Conservation (phyloP, 164 flowering plant species). For the Echeveria elegans region DNA sequence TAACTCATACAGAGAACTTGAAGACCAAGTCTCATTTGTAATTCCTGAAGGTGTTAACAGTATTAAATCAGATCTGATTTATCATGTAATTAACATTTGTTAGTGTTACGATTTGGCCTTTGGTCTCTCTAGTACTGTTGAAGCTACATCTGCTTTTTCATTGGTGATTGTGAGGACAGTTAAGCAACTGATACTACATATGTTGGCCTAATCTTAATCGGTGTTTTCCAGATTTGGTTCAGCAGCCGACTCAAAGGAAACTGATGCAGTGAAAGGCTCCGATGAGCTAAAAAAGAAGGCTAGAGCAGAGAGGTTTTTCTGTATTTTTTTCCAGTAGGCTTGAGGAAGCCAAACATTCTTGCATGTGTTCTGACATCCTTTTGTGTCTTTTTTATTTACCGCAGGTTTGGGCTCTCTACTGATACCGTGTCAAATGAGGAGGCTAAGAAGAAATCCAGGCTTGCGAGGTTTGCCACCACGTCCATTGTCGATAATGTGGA, state of each 20-base stretch:
- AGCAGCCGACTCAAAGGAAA: constrained; percentile 21
- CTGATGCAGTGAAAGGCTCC: constrained; percentile 33
- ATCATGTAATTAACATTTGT: too few relatives aligned
- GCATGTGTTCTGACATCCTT: neutral
- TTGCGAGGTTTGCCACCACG: constrained; percentile 51
- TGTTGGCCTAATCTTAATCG: constrained; percentile 7
- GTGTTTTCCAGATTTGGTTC: constrained; percentile 67
- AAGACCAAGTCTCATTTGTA: too few relatives aligned
- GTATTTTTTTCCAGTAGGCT: neutral
- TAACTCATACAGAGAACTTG: too few relatives aligned
- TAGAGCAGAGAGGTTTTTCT: constrained; percentile 82
- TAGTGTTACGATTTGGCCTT: too few relatives aligned
- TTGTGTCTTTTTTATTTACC: constrained; percentile 5
- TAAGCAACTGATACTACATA: too few relatives aligned
- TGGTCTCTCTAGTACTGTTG: too few relatives aligned
- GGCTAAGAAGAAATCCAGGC: constrained; percentile 85
- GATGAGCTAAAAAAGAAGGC: constrained; percentile 90
- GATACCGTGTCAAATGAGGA: constrained; percentile 48
- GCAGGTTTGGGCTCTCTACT: constrained; percentile 62
- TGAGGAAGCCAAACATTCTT: neutral
- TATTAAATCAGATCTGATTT: too few relatives aligned
- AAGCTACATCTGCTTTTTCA: too few relatives aligned
- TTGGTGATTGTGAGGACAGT: too few relatives aligned
- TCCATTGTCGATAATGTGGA: constrained; percentile 46
- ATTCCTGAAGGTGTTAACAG: too few relatives aligned